Percentiles rank a stretch among this genome's conserved stretches.
These are phyloP conservation scores for Croton setiger DNA, from an alignment of 441 rosid genomes.

Conservation along the genomic window DNA sequence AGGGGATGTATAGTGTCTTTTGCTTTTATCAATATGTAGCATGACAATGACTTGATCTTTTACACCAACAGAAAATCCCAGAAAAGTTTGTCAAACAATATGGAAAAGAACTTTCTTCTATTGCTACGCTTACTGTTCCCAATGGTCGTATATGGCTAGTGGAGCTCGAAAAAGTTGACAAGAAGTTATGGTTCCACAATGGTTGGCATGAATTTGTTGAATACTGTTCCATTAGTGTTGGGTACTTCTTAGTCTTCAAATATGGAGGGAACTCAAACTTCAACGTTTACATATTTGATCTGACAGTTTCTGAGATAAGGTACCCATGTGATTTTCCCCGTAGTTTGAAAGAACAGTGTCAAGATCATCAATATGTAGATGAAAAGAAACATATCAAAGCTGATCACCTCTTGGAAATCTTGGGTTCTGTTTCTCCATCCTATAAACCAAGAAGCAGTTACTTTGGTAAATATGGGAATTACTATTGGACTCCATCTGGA, in stretches of 20 bases:
- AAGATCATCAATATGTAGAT: conserved; percentile 1
- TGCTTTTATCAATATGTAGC: not conserved
- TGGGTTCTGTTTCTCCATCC: conserved; percentile 9
- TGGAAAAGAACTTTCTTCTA: conserved; percentile 33
- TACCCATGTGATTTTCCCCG: conserved; percentile 23
- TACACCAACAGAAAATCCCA: conserved; percentile 37
- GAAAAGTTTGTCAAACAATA: conserved; percentile 36
- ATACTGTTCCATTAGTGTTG: conserved; percentile 26
- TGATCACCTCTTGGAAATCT: conserved; percentile 6
- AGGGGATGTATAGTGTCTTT: not conserved
- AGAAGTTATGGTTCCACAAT: conserved; percentile 31
- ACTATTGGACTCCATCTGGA: conserved; percentile 1
- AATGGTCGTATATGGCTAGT: conserved; percentile 35
- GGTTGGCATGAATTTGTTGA: conserved; percentile 43
- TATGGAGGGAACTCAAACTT: conserved; percentile 37
- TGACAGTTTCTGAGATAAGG: conserved; percentile 34
- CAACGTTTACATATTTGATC: conserved; percentile 29
- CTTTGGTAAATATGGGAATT: conserved; percentile 9
- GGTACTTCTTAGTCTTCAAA: conserved; percentile 34
- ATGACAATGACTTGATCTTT: conserved; percentile 14
- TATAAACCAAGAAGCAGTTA: not conserved
- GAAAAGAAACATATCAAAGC: conserved; percentile 17
- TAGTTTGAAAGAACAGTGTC: conserved; percentile 18
- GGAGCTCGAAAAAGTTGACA: conserved; percentile 26
- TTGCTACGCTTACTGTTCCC: conserved; percentile 29